A percentile compares a stretch with the other conserved stretches of the same genome.
phyloP scores from a whole-genome alignment of 2,329 filamentous ascomycete species.

The Penicillium aurantiogriseum region DNA sequence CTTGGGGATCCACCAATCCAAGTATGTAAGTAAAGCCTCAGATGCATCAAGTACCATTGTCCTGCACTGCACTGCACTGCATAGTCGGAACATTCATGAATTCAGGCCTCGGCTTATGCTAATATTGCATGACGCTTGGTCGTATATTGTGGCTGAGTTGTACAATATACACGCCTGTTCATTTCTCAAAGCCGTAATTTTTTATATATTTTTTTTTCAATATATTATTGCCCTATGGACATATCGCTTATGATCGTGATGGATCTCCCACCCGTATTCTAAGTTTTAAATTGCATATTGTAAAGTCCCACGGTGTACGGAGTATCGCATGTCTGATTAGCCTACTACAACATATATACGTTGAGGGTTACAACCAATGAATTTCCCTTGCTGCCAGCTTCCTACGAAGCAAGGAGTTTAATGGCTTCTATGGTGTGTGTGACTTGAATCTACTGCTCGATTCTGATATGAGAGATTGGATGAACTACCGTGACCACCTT shows the following conservation, averaged over 20 bases:
- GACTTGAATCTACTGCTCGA: neutral
- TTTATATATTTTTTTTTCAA: neutral
- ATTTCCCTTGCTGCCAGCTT: neutral
- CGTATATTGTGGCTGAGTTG: neutral
- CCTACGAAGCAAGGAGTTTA: neutral
- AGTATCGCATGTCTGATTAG: neutral
- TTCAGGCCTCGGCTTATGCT: neutral
- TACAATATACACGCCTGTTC: neutral
- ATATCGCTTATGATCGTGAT: neutral
- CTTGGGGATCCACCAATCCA: too few species aligned
- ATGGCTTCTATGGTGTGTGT: neutral
- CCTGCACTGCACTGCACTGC: conserved; percentile 12
- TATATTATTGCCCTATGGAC: neutral
- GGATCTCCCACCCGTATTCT: neutral
- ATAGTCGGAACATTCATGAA: conserved; percentile 4
- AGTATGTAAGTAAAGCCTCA: neutral
- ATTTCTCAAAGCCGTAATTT: neutral
- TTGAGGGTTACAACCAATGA: neutral
- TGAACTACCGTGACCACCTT: neutral
- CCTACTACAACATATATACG: neutral
- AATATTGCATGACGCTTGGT: neutral
- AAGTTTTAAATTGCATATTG: neutral
- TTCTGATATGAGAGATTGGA: neutral
- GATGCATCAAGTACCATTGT: neutral
- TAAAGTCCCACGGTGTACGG: neutral